phyloP scores from a whole-genome alignment of 352 stramenopile species.

The Pythium phragmiticola region DNA sequence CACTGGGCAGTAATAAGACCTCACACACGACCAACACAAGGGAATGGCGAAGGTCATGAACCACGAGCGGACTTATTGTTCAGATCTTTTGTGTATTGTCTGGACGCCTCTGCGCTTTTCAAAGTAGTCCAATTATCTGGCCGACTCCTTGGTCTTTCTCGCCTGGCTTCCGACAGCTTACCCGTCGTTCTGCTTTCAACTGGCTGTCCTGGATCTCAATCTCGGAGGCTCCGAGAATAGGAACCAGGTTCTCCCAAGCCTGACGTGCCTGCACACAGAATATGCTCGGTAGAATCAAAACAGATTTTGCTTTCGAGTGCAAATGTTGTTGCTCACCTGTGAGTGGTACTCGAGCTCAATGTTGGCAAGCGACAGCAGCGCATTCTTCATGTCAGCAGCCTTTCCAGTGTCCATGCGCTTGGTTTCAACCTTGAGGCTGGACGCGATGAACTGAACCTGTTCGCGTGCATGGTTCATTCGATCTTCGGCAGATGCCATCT shows the following conservation, averaged over 20 bases:
- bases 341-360: constrained; percentile 81
- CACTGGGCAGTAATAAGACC: background rate
- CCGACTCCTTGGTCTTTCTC: constrained; percentile 52
- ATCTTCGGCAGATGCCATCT: constrained; percentile 86
- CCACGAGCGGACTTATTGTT: background rate
- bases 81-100: background rate
- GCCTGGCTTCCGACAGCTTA: constrained; percentile 69
- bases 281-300: background rate
- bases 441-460: constrained; percentile 87
- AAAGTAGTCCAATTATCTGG: constrained; percentile 74
- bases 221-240: constrained; percentile 55
- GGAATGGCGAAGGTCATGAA: background rate
- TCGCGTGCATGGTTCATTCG: constrained; percentile 86
- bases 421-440: constrained; percentile 83
- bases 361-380: constrained; percentile 73
- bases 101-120: background rate
- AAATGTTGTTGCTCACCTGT: constrained; percentile 37
- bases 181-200: constrained; percentile 39
- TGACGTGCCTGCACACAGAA: constrained; percentile 45
- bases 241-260: constrained; percentile 72
- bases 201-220: constrained; percentile 60
- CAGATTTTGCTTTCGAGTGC: no score
- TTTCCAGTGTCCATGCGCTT: constrained; percentile 82
- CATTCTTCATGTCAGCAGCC: constrained; percentile 74
- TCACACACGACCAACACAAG: background rate